Base-by-base conservation (phyloP, 2,329 filamentous ascomycete genomes). In the Fusarium sp. region DNA sequence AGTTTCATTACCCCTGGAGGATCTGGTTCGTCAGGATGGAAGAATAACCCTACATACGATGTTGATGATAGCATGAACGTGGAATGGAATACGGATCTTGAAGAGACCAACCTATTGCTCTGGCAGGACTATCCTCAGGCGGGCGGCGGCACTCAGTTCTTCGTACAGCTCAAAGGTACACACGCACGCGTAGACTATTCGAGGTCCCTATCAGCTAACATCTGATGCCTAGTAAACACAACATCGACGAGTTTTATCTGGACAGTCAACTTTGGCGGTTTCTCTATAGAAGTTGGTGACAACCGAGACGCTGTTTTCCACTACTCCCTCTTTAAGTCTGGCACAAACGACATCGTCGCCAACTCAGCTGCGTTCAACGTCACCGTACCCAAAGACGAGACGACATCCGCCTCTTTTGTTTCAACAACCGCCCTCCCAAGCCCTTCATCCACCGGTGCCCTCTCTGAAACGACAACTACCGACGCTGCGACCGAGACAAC, bases 101-200 rank as follows among this genome's bases (percentile, higher is more conserved):
- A 74, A 0, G 58, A 37, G 29, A 76, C 76, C 15, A 66, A 68
- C 15, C 59, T 77, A 19, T 18, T 74, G 5, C 52, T 77, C 31
- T 76, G 73, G 73, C 75, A 77, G 44, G 63, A 76, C 7, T 77
- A 77, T 23, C 75, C 75, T 19, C 14, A 19, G 33, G 68, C 70
- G 4, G 58, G 56, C 1, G 62, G 56, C 9, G 60, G 61, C 16
- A 66, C 48, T 15, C 61, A 62, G 9, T 74, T 46, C 27, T 65
- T 71, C 19, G 12, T 63, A 0, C 31, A 45, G n/a, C 49, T 62
- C 4, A 56, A 18, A 52, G 56, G 63, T 73, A 31, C 21, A 46
- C 39, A 38, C 51, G 21, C 35, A 19, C 23, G 18, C 3, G 11
- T 35, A 12, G 6, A 25, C 23, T 12, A 3, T 23, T 21, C 14